Evolutionary conservation across 2,329 filamentous ascomycete genomes (phyloP), one percentile per base, ranked within the genome.

Genomic region (Colletotrichum lini): DNA sequence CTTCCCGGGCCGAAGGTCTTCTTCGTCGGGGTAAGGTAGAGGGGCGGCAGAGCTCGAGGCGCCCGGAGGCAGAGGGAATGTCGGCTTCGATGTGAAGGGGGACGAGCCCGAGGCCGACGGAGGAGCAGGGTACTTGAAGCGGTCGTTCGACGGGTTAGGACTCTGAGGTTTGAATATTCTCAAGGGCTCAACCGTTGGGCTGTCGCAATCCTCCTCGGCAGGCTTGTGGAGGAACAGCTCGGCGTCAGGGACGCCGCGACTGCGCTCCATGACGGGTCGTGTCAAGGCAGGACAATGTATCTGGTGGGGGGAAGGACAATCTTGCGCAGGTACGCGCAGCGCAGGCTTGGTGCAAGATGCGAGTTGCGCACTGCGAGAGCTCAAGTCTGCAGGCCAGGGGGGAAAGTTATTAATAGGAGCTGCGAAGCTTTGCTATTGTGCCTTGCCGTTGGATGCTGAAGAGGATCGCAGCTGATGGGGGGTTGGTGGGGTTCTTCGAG

Each of bases 151-250:
- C 69, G 90, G 90, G 63, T 86, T 86, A 42, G 91, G 89, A 69
- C 91, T 93, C 76, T 91, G 89, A 67, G 92, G 90, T 82, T 97
- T 97, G 84, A 92, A 92, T 80, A 97, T 97, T 78, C 94, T 90
- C 82, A 98, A 83, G 72, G 95, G 95, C 77, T 93, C 93, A 76
- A 97, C 89, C 21, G 93, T 94, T 69, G 94, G 93, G 77, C 93
- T 94, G 77, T 94, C 91, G 72, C 84, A 85, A 57, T 88, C 85
- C 13, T 83, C 81, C 10, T 77, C 84, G 66, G 83, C 79, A n/a
- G 87, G 87, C 61, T 85, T 87, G 79, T 82, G 89, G 82, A 97
- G 88, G 84, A 97, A 96, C 85, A 97, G 92, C 87, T 96, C 94
- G 82, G 95, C 92, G 40, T 94, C 92, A 35, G 92, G 89, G 75